Evolutionary conservation across 371 early-diverging fungal species (phyloP), one percentile per base, ranked within the genome.

Genomic region (Mucor indicus): DNA sequence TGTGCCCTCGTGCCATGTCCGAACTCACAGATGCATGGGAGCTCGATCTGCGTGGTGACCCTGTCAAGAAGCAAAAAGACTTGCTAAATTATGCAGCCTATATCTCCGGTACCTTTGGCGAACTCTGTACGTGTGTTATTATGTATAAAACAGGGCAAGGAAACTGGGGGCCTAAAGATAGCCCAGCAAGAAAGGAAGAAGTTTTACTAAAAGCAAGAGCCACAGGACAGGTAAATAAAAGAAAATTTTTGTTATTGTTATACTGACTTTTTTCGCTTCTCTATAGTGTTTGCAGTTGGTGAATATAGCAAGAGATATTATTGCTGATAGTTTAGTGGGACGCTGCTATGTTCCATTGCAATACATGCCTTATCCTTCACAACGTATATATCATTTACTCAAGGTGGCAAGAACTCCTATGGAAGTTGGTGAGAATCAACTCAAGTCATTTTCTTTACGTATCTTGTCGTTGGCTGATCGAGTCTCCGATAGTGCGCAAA

Each of bases 281-380:
- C 38, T 27, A 22, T 47, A 74, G 53, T 75, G 76, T n/a, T 60
- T 83, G 38, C 83, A 83, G 60, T 35, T 80, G 12, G 53, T 80
- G 21, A 83, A 83, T 51, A 76, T 75, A 48, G 74, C 78, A 19
- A 62, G 83, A 32, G 83, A 83, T 51, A 44, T 83, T 3, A 60
- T 70, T 25, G 57, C 71, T 10, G 83, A 83, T 49, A 73, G 72
- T 7, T 42, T 64, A 16, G 60, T 71, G 8, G 67, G 69, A 17
- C 53, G 83, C 1, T 58, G 67, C 24, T 83, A 83, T 48, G 62
- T 78, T 8, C 80, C 80, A 2, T 44, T 56, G n/a, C 53, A 50
- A 25, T 71, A 62, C 40, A 60, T 70, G 64, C 32, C 38, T 9
- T 29, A 38, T 24, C 48, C 56, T 30, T 52, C 53, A 23, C 43